Evolutionary conservation across 2,329 filamentous ascomycete genomes (phyloP).

Genomic region (Knoxdaviesia capensis): DNA sequence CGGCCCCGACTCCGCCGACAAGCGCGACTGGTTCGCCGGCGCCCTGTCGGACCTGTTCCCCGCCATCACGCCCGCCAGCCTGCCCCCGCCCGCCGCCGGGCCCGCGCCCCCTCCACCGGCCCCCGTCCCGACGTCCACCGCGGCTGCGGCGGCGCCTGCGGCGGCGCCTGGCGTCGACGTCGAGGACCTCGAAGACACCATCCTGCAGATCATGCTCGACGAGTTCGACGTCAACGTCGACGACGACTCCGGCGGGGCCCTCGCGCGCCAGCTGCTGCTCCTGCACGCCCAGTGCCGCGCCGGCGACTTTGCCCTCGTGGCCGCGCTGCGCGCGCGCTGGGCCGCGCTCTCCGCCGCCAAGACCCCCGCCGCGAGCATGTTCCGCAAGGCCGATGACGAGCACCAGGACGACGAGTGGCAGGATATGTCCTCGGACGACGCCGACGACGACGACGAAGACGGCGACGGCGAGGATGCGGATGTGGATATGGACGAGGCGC

Average conservation of each 20-base stretch:
- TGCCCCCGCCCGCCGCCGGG: slow-evolving; percentile 6
- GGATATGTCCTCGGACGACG: too few species aligned
- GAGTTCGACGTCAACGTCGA: slow-evolving; percentile 90
- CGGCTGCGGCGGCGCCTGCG: slow-evolving; percentile 10
- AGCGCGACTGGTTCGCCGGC: slow-evolving; percentile 92
- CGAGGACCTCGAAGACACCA: slow-evolving; percentile 63
- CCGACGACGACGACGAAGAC: slow-evolving; percentile 35
- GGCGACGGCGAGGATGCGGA: slow-evolving; percentile 34
- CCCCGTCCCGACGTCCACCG: slow-evolving; percentile 4
- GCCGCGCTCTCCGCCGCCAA: too few species aligned
- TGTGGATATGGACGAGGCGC: slow-evolving; percentile 53
- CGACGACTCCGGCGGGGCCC: slow-evolving; percentile 61
- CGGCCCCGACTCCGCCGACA: slow-evolving; percentile 62
- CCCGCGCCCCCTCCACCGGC: too few species aligned
- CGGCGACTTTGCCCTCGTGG: slow-evolving; percentile 45
- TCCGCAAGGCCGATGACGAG: slow-evolving; percentile 31
- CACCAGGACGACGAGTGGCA: slow-evolving; percentile 41
- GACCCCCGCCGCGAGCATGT: slow-evolving; percentile 31
- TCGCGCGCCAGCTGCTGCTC: slow-evolving; percentile 53
- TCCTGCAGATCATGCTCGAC: slow-evolving; percentile 82
- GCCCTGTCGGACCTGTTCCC: slow-evolving; percentile 65
- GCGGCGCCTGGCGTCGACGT: slow-evolving; percentile 24
- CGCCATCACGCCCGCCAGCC: slow-evolving; percentile 32
- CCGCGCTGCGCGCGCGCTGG: slow-evolving; percentile 42
- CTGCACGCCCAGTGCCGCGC: slow-evolving; percentile 42